Conservation (phyloP, 345 rosid genomes). For the Syzygium aromaticum region DNA sequence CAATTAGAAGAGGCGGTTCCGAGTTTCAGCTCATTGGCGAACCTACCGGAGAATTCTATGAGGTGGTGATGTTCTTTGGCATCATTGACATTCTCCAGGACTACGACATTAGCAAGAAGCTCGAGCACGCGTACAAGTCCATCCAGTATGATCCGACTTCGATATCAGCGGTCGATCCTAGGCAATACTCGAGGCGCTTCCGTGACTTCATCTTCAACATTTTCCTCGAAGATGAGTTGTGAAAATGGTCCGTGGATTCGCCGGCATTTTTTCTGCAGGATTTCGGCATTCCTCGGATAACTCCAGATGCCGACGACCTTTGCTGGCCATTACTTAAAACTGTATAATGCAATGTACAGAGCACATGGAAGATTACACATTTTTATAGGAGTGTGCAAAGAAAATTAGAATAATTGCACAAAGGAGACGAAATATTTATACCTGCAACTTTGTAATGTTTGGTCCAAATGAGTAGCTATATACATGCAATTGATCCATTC, state of each 20-base stretch:
- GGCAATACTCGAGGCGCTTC: conserved; percentile 71
- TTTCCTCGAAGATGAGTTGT: conserved; percentile 47
- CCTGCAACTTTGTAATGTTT: not conserved
- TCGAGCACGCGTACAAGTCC: conserved; percentile 86
- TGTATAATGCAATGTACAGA: not conserved
- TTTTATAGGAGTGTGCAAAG: not conserved
- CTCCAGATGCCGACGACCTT: not conserved
- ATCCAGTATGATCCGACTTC: conserved; percentile 77
- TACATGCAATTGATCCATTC: not conserved
- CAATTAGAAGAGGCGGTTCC: conserved; percentile 35
- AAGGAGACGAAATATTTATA: not conserved
- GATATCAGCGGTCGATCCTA: conserved; percentile 85
- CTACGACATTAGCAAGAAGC: conserved; percentile 88
- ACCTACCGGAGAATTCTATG: conserved; percentile 69
- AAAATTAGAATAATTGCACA: not conserved
- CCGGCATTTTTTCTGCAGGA: not conserved
- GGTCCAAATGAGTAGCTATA: not conserved
- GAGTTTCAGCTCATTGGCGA: conserved; percentile 69
- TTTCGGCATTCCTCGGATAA: not conserved
- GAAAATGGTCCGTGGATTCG: not conserved
- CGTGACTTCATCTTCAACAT: conserved; percentile 69
- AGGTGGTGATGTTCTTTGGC: conserved; percentile 75
- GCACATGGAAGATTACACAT: not conserved
- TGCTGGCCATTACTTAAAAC: not conserved
- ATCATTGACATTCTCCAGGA: conserved; percentile 90